phyloP scores from a whole-genome alignment of 1,284 basidiomycete species.

The Trametes hirsuta region DNA sequence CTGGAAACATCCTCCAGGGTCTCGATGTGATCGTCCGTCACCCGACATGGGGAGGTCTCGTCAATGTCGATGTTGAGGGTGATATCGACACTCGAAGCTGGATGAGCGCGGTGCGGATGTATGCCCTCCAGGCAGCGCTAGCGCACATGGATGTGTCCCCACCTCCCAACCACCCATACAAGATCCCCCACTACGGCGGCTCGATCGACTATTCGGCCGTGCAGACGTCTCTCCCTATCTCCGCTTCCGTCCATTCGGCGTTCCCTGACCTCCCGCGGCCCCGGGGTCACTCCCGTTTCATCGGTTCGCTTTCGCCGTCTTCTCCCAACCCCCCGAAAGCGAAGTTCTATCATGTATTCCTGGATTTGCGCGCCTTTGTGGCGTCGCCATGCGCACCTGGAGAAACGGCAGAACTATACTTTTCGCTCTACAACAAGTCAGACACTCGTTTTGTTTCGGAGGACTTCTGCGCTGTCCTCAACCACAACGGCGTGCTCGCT shows the following conservation, averaged over 20 bases:
- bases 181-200: conserved; percentile 28
- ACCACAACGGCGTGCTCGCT: conserved; percentile 88
- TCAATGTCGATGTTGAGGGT: conserved; percentile 83
- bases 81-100: conserved; percentile 76
- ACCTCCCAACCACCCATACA: conserved; percentile 35
- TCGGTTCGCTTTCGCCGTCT: conserved; percentile 45
- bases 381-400: conserved; percentile 89
- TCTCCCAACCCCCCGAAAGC: conserved; percentile 44
- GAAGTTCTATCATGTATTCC: conserved; percentile 86
- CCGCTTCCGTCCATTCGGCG: conserved; percentile 56
- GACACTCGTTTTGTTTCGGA: conserved; percentile 91
- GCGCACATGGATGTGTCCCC: conserved; percentile 73
- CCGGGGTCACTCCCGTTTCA: conserved; percentile 51
- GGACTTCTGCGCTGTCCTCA: conserved; percentile 89
- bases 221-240: conserved; percentile 54
- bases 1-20: conserved; percentile 90
- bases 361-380: conserved; percentile 91
- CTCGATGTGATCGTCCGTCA: conserved; percentile 96
- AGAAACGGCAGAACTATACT: conserved; percentile 92
- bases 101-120: conserved; percentile 89
- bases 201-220: conserved; percentile 42
- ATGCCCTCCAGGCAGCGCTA: conserved; percentile 81
- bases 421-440: conserved; percentile 89
- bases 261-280: conserved; percentile 59
- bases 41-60: conserved; percentile 89